Evolutionary conservation across 2,329 filamentous ascomycete species (phyloP), one percentile per base, ranked within the genome.

Genomic region (Alternaria sp.): DNA sequence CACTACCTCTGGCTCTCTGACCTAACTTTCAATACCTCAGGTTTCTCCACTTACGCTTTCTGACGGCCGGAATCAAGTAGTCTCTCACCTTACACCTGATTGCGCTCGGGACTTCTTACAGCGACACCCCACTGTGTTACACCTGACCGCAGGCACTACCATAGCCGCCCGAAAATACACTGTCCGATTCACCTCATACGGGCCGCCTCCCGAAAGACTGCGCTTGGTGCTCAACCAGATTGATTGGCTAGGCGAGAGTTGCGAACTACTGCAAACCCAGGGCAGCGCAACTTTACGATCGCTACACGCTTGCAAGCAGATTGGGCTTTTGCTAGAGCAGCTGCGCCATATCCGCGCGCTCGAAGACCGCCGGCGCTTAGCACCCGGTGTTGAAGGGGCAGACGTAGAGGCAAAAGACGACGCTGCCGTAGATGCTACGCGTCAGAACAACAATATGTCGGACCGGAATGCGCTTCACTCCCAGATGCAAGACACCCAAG

Each of bases 111-210:
- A 60, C 49, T 63, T 75, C 20, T 27, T 38, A 11, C 38, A 45
- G 14, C 60, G 27, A 16, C 53, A 54, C 60, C 57, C 54, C 45
- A 8, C 32, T 51, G 16, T 25, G 9, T 16, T 50, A n/a, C 54
- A 22, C 18, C 32, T 58, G 5, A 8, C n/a, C 30, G 38, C 57
- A 16, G 50, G 63, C 36, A 51, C 54, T 11, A 45, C 66, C 5
- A 38, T 78, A n/a, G 49, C 59, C 10, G 58, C 75, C 9, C 68
- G 63, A 14, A 64, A 57, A 20, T 76, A 72, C 59, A 70, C 68
- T 0, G 57, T 78, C 27, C 66, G 63, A 20, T 67, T 66, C 49
- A 74, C 73, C 4, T 58, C 70, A 0, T 75, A 74, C 65, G 75
- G 74, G 3, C 73, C 71, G 10, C 67, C 67, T 2, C 56, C 50